Base-by-base conservation (phyloP, 345 rosid species). In the Ceriops zippeliana region DNA sequence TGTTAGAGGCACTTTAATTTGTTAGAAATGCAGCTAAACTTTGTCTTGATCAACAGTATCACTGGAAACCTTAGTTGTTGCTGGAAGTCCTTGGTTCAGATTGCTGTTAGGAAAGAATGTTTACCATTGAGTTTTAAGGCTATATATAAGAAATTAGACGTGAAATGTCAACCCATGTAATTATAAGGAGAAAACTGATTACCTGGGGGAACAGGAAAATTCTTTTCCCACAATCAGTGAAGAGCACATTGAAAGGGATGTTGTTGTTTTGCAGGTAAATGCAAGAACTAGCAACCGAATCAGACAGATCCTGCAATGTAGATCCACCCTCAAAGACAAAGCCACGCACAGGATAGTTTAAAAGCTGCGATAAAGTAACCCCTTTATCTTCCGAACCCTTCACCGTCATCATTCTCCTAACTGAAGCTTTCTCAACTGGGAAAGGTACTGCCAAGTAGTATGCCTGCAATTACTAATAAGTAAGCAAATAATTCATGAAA, bases 201-300 rank as follows among this genome's bases (percentile, higher is more conserved):
- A 54, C 58, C 58, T 54, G 58, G 27, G 58, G 58, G 58, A 54
- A 54, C 27, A 54, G 6, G 58, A 54, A 54, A 54, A 54, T 54
- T 54, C 58, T 54, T 22, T 54, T 54, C 27, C 58, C 58, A 54
- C 58, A 54, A 54, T 54, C 58, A 54, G 58, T 13, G 58, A 54
- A 22, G 24, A 54, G 58, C 30, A 54, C 58, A 26, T 54, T 54
- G 58, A 54, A 54, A 7, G 58, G 58, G 58, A 54, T 54, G 2
- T 54, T 54, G 58, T 54, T 54, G 27, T 22, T 54, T 13, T 54
- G 58, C 27, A 54, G 58, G 58, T 22, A 54, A 54, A 54, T 54
- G 58, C 58, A 54, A 54, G 58, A 54, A 54, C 16, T 54, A 26
- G 58, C 58, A 54, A 54, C 58, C 0, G 28, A 54, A 54, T 54